Base-by-base conservation (phyloP, 1,284 basidiomycete genomes). In the Trichosporon sp. region DNA sequence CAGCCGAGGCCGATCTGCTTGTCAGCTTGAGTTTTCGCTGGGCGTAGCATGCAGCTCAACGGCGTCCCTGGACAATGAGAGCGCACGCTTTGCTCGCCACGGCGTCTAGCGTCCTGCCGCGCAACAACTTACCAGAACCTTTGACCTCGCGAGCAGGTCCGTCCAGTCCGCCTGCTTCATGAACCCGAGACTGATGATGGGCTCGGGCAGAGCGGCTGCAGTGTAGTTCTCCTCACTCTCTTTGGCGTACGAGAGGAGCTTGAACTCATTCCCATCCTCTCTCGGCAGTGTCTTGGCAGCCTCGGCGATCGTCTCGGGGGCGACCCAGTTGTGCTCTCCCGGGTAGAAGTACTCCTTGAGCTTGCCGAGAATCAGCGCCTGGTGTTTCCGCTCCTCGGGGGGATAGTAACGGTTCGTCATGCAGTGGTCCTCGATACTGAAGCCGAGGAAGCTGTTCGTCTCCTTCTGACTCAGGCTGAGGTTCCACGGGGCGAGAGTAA, bases 351-450 rank as follows among this genome's bases (percentile, higher is more conserved):
- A 79, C 7, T 62, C 46, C 4, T 70, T 21, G 5, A 64, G 33
- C 62, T 82, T 82, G 21, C 75, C 77, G 25, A 80, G 67, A 11
- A 80, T 67, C 62, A 79, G 73, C 2, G 70, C 80, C 14, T 72
- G 73, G 56, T 77, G 71, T 16, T 72, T 61, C 11, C 78, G 73
- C 34, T 62, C 32, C n/a, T 23, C 23, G 9, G 32, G 56, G 7
- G 59, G 36, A 19, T 36, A 14, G 32, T 44, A 59, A 14, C 23
- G 11, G 2, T 61, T 60, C 1, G 14, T 19, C 37, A 31, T 25
- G 64, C 81, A 82, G 0, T 70, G 59, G 8, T 65, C 62, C 61
- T 81, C 78, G 63, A 81, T 70, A 44, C 74, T 76, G 64, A 81
- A 82, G 40, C 80, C 74, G 27, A 31, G 44, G 36, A 27, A 27